These are phyloP conservation scores for Tulasnella sp. DNA, from an alignment of 768 basidiomycete species.

Conservation along the genomic window DNA sequence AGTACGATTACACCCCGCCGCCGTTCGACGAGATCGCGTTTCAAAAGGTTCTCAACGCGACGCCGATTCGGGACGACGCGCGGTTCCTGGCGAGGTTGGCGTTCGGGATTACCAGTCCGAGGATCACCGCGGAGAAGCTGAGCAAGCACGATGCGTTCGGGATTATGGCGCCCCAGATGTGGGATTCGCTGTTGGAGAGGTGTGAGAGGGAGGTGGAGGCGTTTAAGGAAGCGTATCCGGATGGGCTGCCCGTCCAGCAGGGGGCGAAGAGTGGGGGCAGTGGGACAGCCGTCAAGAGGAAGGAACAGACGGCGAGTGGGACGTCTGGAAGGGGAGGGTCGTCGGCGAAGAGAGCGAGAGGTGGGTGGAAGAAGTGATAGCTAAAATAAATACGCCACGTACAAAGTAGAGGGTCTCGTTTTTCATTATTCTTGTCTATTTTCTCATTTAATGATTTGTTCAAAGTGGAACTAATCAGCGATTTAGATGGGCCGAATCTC, in stretches of 20 bases:
- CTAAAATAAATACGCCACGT: too few species aligned
- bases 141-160: conserved; percentile 34
- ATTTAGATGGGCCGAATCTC: too few species aligned
- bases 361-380: not conserved
- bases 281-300: not conserved
- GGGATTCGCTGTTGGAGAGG: conserved; percentile 29
- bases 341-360: not conserved
- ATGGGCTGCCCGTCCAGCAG: not conserved
- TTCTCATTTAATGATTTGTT: too few species aligned
- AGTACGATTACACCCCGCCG: conserved; percentile 19
- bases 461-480: too few species aligned
- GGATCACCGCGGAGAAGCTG: conserved; percentile 34
- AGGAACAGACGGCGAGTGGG: not conserved
- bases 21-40: conserved; percentile 25
- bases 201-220: conserved; percentile 22
- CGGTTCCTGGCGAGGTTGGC: conserved; percentile 40
- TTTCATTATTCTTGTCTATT: too few species aligned
- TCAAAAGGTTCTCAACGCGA: conserved; percentile 30
- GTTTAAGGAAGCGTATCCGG: not conserved
- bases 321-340: not conserved
- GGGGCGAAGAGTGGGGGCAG: not conserved
- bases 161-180: conserved; percentile 32
- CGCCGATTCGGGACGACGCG: conserved; percentile 37
- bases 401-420: too few species aligned
- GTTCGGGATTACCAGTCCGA: conserved; percentile 38